phyloP scores from a whole-genome alignment of 2,329 filamentous ascomycete species.

The Neofusicoccum ribis region DNA sequence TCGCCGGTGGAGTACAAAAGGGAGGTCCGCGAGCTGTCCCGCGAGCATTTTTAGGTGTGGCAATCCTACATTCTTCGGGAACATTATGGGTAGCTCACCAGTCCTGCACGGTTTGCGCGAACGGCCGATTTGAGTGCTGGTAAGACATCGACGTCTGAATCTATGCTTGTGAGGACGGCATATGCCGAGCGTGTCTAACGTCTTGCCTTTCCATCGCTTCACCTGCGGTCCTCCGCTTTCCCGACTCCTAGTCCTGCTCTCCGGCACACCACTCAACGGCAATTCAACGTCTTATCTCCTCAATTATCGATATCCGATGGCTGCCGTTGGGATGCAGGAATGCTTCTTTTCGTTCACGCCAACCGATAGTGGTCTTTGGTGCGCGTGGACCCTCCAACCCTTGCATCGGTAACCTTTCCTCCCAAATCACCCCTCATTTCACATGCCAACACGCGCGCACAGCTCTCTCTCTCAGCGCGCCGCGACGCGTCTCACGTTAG shows the following conservation, averaged over 20 bases:
- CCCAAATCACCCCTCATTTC: not conserved
- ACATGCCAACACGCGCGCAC: not conserved
- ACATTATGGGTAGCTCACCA: not conserved
- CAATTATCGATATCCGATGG: too few species aligned
- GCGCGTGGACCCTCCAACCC: not conserved
- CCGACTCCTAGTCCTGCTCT: too few species aligned
- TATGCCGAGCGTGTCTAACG: too few species aligned
- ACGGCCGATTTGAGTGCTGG: not conserved
- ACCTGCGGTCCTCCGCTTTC: too few species aligned
- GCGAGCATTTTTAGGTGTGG: not conserved
- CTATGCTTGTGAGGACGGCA: too few species aligned
- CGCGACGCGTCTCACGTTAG: not conserved
- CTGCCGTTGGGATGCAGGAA: not conserved
- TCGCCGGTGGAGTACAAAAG: not conserved
- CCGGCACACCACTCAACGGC: too few species aligned
- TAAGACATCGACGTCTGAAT: too few species aligned
- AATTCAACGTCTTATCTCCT: too few species aligned
- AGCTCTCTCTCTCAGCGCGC: not conserved
- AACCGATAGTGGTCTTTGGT: not conserved
- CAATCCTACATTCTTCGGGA: conserved; percentile 7
- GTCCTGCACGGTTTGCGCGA: not conserved
- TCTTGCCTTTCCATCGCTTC: too few species aligned
- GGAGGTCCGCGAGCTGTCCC: not conserved
- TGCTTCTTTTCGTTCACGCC: not conserved
- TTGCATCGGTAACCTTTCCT: not conserved